Base-by-base conservation (phyloP, 2,329 filamentous ascomycete genomes). In the Atkinsonella hypoxylon region DNA sequence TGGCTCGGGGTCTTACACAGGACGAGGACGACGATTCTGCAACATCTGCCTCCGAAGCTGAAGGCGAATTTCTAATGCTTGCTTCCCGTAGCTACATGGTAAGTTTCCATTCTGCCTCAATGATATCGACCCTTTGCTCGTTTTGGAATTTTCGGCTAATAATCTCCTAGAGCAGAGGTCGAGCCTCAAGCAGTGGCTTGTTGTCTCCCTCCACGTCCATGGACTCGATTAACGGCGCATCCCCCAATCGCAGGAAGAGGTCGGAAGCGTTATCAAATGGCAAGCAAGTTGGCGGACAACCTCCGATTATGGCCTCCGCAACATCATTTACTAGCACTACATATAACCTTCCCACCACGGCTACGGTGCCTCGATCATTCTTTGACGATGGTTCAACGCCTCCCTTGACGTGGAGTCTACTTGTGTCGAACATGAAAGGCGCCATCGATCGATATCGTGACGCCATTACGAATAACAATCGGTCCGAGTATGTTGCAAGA, bases 371-470 rank as follows among this genome's bases (percentile, higher is more conserved):
- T 34, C 82, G 83, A 53, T 89, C 87, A 47, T 95, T 95, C 69
- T 93, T 95, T 61, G 90, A 97, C 58, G 89, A 96, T 63, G 83
- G 84, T n/a, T 80, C 82, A 46, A 82, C 83, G 3, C 78, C 87
- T 10, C 83, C 87, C 7, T 72, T 95, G 45, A 94, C 89, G 11
- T 98, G 93, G 93, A 88, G 85, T 59, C 76, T 85, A 18, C 80
- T 98, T 49, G 84, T 97, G 6, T 83, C 90, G 52, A 95, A 95
- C 62, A 97, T 97, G 87, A 89, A 88, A 60, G 79, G 81, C 57
- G 87, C 91, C 2, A 85, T 98, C 53, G 89, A 96, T 59, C 80
- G 84, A 51, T 98, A 97, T 67, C 81, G 89, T 44, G 86, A 94
- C 58, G 87, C 88, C n/a, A 87, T 98, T 59, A 84, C 83, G 55